Conservation (phyloP, 2,329 filamentous ascomycete species). For the Colletotrichum eremochloae region DNA sequence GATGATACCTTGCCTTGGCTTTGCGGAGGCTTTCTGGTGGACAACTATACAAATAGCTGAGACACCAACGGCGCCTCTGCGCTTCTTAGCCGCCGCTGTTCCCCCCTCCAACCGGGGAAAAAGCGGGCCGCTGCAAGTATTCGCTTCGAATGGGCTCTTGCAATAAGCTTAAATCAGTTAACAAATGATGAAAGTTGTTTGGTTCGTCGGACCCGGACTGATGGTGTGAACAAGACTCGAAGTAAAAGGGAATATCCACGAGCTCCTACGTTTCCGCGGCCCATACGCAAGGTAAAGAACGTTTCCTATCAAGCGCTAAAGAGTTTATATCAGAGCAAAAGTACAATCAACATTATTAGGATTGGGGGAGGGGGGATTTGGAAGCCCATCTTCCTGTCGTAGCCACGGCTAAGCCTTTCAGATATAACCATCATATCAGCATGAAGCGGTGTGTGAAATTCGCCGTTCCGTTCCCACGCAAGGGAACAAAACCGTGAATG, state of each 20-base stretch:
- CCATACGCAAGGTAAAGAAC: background rate
- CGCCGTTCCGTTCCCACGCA: background rate
- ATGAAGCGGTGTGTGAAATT: background rate
- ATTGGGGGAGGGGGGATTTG: background rate
- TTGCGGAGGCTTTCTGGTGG: too few relatives aligned
- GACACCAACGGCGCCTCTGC: slow-evolving; percentile 9
- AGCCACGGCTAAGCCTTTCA: background rate
- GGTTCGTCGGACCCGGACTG: background rate
- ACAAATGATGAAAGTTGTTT: background rate
- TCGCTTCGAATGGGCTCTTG: background rate
- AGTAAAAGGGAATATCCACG: background rate
- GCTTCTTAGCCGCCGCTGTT: background rate
- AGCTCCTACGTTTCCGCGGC: background rate
- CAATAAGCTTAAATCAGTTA: background rate
- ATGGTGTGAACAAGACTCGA: background rate
- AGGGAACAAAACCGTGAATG: background rate
- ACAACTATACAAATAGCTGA: background rate
- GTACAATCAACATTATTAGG: background rate
- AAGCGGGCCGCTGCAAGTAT: background rate
- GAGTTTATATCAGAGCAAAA: background rate
- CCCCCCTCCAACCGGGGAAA: background rate
- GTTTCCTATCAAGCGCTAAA: background rate
- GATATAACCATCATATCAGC: background rate
- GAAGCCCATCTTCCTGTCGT: background rate
- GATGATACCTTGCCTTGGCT: background rate